Conservation (phyloP, 1,139 yeast species). For the Kazachstania sp. region DNA sequence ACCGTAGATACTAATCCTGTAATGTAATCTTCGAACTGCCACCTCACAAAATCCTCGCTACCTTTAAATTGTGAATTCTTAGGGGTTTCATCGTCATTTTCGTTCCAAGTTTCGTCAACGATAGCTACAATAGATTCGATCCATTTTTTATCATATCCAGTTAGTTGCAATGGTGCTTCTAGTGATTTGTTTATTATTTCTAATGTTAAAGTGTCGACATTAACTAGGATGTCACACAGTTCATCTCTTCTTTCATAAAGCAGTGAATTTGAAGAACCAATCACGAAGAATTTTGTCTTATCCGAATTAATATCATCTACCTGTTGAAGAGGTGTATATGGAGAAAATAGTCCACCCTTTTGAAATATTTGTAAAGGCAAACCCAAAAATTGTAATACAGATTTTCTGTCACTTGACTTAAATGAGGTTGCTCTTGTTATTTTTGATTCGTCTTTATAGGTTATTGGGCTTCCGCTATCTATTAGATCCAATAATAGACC, state of each 20-base stretch:
- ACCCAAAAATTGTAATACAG: constrained; percentile 75
- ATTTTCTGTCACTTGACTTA: constrained; percentile 67
- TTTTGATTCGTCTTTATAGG: constrained; percentile 48
- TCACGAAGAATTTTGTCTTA: constrained; percentile 56
- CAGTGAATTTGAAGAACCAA: constrained; percentile 84
- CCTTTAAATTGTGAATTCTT: constrained; percentile 52
- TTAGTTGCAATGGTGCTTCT: constrained; percentile 40
- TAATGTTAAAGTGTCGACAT: constrained; percentile 43
- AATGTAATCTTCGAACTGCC: constrained; percentile 83
- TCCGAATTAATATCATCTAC: constrained; percentile 58
- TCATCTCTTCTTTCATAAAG: constrained; percentile 56
- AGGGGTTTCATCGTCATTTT: constrained; percentile 38
- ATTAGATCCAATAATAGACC: constrained; percentile 62
- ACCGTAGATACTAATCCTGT: constrained; percentile 65
- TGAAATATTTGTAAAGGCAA: constrained; percentile 82
- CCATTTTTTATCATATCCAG: constrained; percentile 67
- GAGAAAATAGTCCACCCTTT: constrained; percentile 81
- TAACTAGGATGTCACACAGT: constrained; percentile 48
- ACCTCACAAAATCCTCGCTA: constrained; percentile 81
- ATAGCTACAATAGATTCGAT: constrained; percentile 34
- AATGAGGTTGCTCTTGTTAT: constrained; percentile 58
- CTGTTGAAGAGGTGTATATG: constrained; percentile 88
- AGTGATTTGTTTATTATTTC: constrained; percentile 39
- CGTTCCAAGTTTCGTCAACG: constrained; percentile 33
- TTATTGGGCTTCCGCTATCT: constrained; percentile 72